Evolutionary conservation across 257 asterid species (phyloP), one percentile per base, ranked within the genome.

Genomic region (Echites panduratus): DNA sequence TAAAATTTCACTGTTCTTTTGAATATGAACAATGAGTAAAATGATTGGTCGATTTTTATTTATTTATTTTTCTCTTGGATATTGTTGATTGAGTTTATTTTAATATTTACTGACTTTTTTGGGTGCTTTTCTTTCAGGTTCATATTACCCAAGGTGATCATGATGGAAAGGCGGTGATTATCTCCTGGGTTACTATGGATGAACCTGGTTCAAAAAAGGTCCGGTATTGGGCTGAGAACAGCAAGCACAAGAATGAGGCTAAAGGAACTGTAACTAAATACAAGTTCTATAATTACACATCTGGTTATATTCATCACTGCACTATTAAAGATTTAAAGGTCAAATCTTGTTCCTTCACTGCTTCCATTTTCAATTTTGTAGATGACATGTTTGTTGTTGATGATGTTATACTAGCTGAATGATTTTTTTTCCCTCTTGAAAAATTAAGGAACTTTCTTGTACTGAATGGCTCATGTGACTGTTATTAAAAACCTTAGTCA

Each of bases 131-230:
- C 38, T 52, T 75, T 43, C 63, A 93, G 98, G 98, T 88, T 41
- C 97, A 93, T 64, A 91, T 91, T 48, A 93, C 96, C 35, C 98
- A 93, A 84, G 98, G 98, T 52, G 98, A 93, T 78, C 87, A 73
- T 64, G 85, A 27, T 16, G 98, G 98, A 70, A 87, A 85, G 79
- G 96, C 96, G 11, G 85, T 93, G 66, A 91, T 91, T 80, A 96
- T 93, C 5, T 93, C 98, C 13, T 93, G 98, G 98, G 91, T 93
- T 16, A 93, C 98, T 6, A 76, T 73, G 84, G 94, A 88, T 0
- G 86, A 85, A 79, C 87, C 86, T 4, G 98, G 96, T 26, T 90
- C 96, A 29, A 75, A 47, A 43, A 78, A 47, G 35, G 95, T 90
- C 43, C 35, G 70, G 0, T 92, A 90, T 72, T 90, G 97, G 97